Evolutionary conservation across 2,329 filamentous ascomycete species (phyloP).

Genomic region (Talaromyces sp.): DNA sequence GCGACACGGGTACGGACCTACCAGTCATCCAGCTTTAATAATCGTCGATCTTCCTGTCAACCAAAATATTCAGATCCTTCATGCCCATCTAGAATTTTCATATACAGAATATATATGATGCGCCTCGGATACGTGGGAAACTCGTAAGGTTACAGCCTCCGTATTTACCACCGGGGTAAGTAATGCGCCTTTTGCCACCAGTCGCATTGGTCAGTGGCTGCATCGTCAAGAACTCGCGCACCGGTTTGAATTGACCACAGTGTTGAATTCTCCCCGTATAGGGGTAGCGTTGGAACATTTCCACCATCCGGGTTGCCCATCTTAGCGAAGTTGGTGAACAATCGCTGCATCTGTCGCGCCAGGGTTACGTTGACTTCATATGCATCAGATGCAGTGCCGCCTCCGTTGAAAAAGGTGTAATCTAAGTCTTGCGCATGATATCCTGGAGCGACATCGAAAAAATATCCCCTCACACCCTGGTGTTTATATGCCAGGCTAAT

Average conservation of each 20-base stretch:
- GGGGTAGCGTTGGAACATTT: neutral
- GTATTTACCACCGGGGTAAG: neutral
- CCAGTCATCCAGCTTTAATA: neutral
- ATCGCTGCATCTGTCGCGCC: neutral
- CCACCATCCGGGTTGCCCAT: neutral
- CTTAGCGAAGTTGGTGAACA: slow-evolving; percentile 1
- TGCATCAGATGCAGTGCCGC: neutral
- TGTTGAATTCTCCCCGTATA: neutral
- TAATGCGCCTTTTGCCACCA: neutral
- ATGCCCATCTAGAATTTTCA: no score
- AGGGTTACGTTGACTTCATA: neutral
- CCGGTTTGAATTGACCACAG: neutral
- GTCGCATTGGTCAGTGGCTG: neutral
- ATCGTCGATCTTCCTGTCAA: no score
- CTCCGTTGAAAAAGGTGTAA: neutral
- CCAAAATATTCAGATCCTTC: no score
- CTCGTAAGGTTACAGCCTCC: neutral
- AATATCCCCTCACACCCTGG: neutral
- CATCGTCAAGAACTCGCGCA: neutral
- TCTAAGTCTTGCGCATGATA: neutral
- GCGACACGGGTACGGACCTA: no score
- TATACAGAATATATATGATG: neutral
- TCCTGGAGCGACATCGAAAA: neutral
- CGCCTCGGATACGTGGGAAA: neutral
- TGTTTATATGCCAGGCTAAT: neutral